These are phyloP conservation scores for Tirmania nivea DNA, from an alignment of 495 filamentous ascomycete genomes.

Conservation along the genomic window DNA sequence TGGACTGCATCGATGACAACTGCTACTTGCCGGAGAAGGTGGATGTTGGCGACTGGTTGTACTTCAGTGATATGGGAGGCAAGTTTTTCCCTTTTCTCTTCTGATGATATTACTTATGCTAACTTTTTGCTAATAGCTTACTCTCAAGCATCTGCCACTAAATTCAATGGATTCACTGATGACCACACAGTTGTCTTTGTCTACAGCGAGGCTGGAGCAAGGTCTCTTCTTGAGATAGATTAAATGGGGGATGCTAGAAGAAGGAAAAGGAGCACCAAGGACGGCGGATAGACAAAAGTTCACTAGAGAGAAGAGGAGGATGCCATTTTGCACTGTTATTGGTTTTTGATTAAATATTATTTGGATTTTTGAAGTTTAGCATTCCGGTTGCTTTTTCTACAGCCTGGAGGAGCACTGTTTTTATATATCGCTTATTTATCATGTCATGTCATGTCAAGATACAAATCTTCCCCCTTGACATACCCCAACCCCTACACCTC, in stretches of 20 bases:
- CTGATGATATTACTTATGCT: constrained; percentile 3
- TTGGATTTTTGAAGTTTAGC: too few species aligned
- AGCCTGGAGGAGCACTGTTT: too few species aligned
- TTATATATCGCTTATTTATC: too few species aligned
- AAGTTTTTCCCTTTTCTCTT: constrained; percentile 7
- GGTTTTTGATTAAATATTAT: too few species aligned
- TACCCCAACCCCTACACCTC: too few species aligned
- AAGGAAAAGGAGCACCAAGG: too few species aligned
- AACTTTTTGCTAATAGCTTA: constrained; percentile 36
- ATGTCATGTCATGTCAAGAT: too few species aligned
- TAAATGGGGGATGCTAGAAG: background rate
- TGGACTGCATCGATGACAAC: constrained; percentile 69
- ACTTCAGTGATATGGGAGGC: constrained; percentile 87
- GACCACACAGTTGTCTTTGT: constrained; percentile 84
- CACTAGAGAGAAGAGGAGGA: too few species aligned
- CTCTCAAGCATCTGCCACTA: constrained; percentile 86
- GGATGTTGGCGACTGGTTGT: constrained; percentile 89
- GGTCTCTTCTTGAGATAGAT: background rate
- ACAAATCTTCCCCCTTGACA: too few species aligned
- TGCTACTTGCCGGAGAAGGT: constrained; percentile 50
- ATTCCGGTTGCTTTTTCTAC: too few species aligned
- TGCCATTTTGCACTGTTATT: too few species aligned
- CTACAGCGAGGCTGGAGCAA: constrained; percentile 52
- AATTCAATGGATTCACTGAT: constrained; percentile 96
- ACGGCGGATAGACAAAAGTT: too few species aligned